phyloP scores from a whole-genome alignment of 345 rosid species.

The Draba incana region DNA sequence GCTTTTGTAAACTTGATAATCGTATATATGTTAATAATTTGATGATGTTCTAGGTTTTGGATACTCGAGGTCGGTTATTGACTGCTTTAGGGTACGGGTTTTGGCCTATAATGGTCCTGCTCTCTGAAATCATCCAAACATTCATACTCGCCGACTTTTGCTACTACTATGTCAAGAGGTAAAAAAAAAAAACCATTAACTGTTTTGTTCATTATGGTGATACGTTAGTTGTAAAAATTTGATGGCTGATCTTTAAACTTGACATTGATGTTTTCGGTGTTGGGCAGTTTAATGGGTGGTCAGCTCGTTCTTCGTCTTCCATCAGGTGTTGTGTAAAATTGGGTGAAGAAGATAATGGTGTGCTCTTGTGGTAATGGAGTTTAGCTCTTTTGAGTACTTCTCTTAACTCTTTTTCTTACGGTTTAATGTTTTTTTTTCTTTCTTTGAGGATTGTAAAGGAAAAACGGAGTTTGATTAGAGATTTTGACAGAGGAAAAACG shows the following conservation, averaged over 20 bases:
- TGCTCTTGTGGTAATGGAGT: slow-evolving; percentile 27
- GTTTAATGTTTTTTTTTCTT: background rate
- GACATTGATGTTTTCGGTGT: slow-evolving; percentile 8
- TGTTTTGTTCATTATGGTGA: background rate
- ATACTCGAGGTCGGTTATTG: slow-evolving; percentile 75
- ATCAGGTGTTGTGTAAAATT: slow-evolving; percentile 71
- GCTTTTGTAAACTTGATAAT: background rate
- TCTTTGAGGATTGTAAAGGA: slow-evolving; percentile 29
- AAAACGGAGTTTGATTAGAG: slow-evolving; percentile 22
- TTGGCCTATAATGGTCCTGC: slow-evolving; percentile 87
- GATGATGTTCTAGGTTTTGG: slow-evolving; percentile 60
- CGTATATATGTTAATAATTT: background rate
- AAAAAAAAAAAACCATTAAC: background rate
- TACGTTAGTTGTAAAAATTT: background rate
- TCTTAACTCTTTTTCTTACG: background rate
- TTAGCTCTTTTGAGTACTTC: slow-evolving; percentile 19
- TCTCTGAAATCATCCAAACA: slow-evolving; percentile 87
- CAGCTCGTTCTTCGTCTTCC: slow-evolving; percentile 92
- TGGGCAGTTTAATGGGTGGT: slow-evolving; percentile 75
- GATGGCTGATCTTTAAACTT: background rate
- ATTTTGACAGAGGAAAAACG: background rate
- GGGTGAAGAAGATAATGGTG: slow-evolving; percentile 3
- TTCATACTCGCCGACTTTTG: slow-evolving; percentile 91
- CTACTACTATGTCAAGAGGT: slow-evolving; percentile 87
- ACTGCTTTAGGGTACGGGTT: slow-evolving; percentile 83